Conservation (phyloP, 2,329 filamentous ascomycete genomes). For the Bertia moriformis region DNA sequence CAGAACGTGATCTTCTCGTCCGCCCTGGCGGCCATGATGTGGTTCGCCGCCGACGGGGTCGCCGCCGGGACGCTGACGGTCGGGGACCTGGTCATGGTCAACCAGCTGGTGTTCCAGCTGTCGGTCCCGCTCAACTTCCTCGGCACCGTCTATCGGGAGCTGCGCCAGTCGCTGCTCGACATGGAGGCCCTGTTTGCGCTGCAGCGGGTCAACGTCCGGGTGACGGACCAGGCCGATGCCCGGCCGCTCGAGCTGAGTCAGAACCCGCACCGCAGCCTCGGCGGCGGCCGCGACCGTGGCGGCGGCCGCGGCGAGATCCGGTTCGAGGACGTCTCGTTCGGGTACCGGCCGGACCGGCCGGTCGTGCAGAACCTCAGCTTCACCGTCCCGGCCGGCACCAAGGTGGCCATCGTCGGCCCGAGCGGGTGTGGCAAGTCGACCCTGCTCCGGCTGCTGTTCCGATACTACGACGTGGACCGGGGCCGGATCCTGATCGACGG, state of each 20-base stretch:
- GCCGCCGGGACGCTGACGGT: slow-evolving; percentile 63
- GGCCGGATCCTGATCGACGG: slow-evolving; percentile 1
- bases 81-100: slow-evolving; percentile 30
- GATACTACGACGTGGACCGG: slow-evolving; percentile 42
- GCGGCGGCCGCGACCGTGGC: slow-evolving; percentile 37
- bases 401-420: slow-evolving; percentile 44
- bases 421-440: slow-evolving; percentile 51
- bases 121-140: slow-evolving; percentile 22
- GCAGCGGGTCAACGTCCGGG: slow-evolving; percentile 38
- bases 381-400: slow-evolving; percentile 32
- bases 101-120: slow-evolving; percentile 49
- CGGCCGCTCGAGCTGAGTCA: too few relatives aligned
- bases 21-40: slow-evolving; percentile 27
- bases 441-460: slow-evolving; percentile 41
- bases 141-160: slow-evolving; percentile 5
- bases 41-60: slow-evolving; percentile 30
- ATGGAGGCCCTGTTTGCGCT: slow-evolving; percentile 45
- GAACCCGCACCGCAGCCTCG: slow-evolving; percentile 81
- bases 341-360: slow-evolving; percentile 35
- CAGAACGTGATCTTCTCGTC: slow-evolving; percentile 15
- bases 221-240: slow-evolving; percentile 31
- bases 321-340: slow-evolving; percentile 37
- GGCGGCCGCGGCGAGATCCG: slow-evolving; percentile 32
- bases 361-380: slow-evolving; percentile 34
- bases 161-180: slow-evolving; percentile 37